phyloP scores from a whole-genome alignment of 1,284 basidiomycete genomes.

The Albatrellus sp. region DNA sequence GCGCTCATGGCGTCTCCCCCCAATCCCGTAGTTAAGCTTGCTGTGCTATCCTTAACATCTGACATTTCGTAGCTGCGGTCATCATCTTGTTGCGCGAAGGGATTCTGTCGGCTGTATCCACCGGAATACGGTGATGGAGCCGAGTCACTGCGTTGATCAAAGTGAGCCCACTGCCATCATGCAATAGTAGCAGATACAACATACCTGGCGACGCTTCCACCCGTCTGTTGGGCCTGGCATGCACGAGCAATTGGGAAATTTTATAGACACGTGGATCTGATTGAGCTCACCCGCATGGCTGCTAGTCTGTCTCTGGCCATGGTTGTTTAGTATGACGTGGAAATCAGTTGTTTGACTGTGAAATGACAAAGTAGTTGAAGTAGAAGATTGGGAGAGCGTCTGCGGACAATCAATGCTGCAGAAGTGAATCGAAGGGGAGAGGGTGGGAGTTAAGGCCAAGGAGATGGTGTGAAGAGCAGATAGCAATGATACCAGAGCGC shows the following conservation, averaged over 20 bases:
- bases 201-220: slow-evolving; percentile 37
- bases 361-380: slow-evolving; percentile 10
- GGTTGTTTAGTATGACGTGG: slow-evolving; percentile 11
- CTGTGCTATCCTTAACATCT: slow-evolving; percentile 46
- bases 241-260: slow-evolving; percentile 5
- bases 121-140: slow-evolving; percentile 53
- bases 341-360: slow-evolving; percentile 8
- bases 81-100: slow-evolving; percentile 56
- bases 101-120: slow-evolving; percentile 35
- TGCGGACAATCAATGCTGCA: slow-evolving; percentile 22
- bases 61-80: slow-evolving; percentile 53
- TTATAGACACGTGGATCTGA: not conserved
- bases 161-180: slow-evolving; percentile 5
- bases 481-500: not conserved
- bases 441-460: slow-evolving; percentile 7
- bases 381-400: slow-evolving; percentile 3
- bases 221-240: slow-evolving; percentile 53
- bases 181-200: slow-evolving; percentile 14
- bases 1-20: slow-evolving; percentile 47
- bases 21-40: slow-evolving; percentile 24
- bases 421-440: slow-evolving; percentile 7
- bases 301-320: slow-evolving; percentile 80
- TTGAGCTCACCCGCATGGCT: slow-evolving; percentile 56
- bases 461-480: not conserved
- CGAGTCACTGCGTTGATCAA: slow-evolving; percentile 32